These are phyloP conservation scores for Parachlorella kessleri DNA, from an alignment of 139 green algal species.

Conservation along the genomic window DNA sequence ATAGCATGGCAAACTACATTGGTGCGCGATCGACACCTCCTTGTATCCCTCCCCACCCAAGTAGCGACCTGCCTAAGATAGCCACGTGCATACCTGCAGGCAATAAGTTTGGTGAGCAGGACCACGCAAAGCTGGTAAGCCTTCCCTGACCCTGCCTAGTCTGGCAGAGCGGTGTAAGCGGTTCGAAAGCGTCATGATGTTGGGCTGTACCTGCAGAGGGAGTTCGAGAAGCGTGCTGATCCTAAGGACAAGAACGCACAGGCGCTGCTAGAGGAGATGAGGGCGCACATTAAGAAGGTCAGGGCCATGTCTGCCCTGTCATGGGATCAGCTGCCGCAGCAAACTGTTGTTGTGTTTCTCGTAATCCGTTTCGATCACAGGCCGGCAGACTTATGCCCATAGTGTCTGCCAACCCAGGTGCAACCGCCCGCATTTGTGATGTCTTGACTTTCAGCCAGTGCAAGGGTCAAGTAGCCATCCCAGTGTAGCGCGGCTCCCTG, in stretches of 20 bases:
- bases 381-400: background rate
- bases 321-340: no score
- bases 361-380: background rate
- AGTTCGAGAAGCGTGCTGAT: conserved; percentile 73
- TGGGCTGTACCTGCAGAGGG: conserved; percentile 48
- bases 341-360: conserved; percentile 4
- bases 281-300: conserved; percentile 86
- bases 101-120: conserved; percentile 60
- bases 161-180: no score
- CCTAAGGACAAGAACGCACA: conserved; percentile 73
- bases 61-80: no score
- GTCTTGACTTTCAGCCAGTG: no score
- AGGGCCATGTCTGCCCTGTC: no score
- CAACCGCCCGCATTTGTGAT: no score
- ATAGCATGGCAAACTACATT: no score
- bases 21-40: no score
- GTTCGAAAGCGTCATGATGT: background rate
- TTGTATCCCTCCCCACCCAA: no score
- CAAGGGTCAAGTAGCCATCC: no score
- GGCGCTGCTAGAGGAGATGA: conserved; percentile 87
- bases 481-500: no score
- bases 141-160: no score
- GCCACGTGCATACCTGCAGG: conserved; percentile 7
- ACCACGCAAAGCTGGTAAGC: conserved; percentile 61
- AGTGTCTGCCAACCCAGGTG: background rate